phyloP scores from a whole-genome alignment of 352 stramenopile genomes.

The Pythium brassicae region DNA sequence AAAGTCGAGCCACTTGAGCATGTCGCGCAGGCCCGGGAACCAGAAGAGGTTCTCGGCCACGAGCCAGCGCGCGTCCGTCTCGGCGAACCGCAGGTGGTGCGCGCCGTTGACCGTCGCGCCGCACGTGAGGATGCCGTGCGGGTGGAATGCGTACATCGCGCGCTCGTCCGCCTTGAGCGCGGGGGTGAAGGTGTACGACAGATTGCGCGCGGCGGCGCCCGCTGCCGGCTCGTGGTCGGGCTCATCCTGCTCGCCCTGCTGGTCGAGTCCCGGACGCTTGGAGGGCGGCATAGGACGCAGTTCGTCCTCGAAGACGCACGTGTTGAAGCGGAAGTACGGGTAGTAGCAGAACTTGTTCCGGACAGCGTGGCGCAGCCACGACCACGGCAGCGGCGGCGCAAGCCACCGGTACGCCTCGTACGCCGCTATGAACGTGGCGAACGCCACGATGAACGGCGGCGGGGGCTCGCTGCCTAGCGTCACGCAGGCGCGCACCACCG shows the following conservation, averaged over 20 bases:
- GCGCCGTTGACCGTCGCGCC: slow-evolving; percentile 54
- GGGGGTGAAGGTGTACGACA: slow-evolving; percentile 18
- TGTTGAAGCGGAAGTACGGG: slow-evolving; percentile 34
- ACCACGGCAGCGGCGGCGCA: slow-evolving; percentile 29
- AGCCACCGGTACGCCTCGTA: slow-evolving; percentile 48
- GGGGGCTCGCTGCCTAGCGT: slow-evolving; percentile 7
- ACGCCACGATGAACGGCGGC: slow-evolving; percentile 15
- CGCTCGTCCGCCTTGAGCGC: slow-evolving; percentile 36
- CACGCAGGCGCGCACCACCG: slow-evolving; percentile 7
- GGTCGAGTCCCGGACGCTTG: too few species aligned
- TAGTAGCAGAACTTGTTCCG: slow-evolving; percentile 22
- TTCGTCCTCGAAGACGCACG: slow-evolving; percentile 29
- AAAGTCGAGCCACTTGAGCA: slow-evolving; percentile 71
- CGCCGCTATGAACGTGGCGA: slow-evolving; percentile 23
- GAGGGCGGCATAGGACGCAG: too few species aligned
- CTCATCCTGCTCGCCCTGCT: background rate
- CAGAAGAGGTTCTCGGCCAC: slow-evolving; percentile 64
- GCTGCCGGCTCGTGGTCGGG: background rate
- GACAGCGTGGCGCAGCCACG: slow-evolving; percentile 13
- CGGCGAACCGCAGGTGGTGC: slow-evolving; percentile 41
- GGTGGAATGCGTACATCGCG: slow-evolving; percentile 57
- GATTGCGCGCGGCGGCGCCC: background rate
- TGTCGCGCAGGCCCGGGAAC: slow-evolving; percentile 60
- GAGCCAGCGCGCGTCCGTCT: slow-evolving; percentile 54
- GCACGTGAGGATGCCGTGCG: slow-evolving; percentile 56